Percentiles rank a stretch among this genome's conserved stretches.
phyloP scores from a whole-genome alignment of 1,284 basidiomycete species.

The Mrakiaceae sp. region DNA sequence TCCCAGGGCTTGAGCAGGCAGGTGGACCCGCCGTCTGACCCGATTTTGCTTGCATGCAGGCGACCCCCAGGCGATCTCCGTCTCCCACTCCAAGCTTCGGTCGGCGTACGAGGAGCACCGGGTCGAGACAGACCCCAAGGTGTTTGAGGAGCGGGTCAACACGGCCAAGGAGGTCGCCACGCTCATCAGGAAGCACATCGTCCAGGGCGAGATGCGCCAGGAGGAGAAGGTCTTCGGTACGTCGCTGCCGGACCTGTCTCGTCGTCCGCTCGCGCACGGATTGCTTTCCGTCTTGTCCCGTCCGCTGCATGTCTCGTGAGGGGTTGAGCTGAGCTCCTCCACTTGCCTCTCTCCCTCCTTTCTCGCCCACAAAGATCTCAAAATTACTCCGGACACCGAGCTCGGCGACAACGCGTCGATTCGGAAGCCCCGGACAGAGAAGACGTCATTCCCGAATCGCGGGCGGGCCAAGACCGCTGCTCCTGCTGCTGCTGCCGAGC shows the following conservation, averaged over 20 bases:
- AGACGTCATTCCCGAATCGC: slow-evolving; percentile 14
- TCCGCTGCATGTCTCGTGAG: too few species aligned
- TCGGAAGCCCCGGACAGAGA: slow-evolving; percentile 3
- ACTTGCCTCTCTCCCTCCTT: neutral
- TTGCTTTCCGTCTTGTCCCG: too few species aligned
- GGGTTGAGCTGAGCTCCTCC: neutral
- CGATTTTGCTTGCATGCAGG: neutral
- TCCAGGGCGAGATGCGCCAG: slow-evolving; percentile 3
- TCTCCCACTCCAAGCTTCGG: slow-evolving; percentile 9
- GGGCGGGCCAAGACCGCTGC: neutral
- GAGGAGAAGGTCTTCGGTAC: slow-evolving; percentile 2
- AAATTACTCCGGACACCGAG: slow-evolving; percentile 7
- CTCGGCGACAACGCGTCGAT: slow-evolving; percentile 12
- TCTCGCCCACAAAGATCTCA: slow-evolving; percentile 2
- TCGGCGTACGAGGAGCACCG: slow-evolving; percentile 1
- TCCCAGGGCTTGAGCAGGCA: neutral
- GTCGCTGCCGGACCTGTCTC: neutral
- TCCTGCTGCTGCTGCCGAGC: neutral
- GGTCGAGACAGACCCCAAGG: neutral
- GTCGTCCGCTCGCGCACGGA: too few species aligned
- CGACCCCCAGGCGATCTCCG: neutral
- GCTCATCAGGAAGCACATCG: slow-evolving; percentile 7
- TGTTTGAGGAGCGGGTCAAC: neutral
- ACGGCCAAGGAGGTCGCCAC: slow-evolving; percentile 10
- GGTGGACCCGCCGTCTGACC: neutral